Evolutionary conservation across 106 monocot species (phyloP).

Genomic region (Amphibolis antarctica): DNA sequence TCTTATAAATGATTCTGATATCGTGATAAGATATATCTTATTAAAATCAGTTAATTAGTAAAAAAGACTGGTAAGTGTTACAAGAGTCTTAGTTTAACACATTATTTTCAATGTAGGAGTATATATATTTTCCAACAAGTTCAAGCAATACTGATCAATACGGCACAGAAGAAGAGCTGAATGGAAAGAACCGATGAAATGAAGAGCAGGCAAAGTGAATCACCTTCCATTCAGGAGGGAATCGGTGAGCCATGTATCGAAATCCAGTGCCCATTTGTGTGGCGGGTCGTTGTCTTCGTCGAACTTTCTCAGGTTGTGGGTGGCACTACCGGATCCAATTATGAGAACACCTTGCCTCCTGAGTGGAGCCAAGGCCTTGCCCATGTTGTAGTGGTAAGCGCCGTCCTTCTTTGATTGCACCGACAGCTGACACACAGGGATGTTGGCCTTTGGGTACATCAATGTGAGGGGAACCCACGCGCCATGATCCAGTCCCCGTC

Average conservation of each 20-base stretch:
- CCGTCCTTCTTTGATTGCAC: slow-evolving; percentile 39
- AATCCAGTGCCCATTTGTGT: slow-evolving; percentile 46
- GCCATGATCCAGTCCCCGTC: slow-evolving; percentile 74
- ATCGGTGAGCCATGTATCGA: slow-evolving; percentile 58
- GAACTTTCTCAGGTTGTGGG: slow-evolving; percentile 49
- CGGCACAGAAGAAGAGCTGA: no score
- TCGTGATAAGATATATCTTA: no score
- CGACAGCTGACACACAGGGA: slow-evolving; percentile 86
- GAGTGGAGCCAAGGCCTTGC: slow-evolving; percentile 61
- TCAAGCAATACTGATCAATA: no score
- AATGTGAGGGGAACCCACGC: slow-evolving; percentile 83
- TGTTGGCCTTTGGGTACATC: slow-evolving; percentile 76
- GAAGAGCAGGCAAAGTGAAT: no score
- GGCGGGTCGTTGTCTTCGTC: slow-evolving; percentile 7
- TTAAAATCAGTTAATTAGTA: no score
- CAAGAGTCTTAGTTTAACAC: no score
- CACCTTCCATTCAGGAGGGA: slow-evolving; percentile 63
- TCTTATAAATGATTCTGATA: no score
- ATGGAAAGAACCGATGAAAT: no score
- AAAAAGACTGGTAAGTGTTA: no score
- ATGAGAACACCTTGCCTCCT: slow-evolving; percentile 61
- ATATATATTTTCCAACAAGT: no score
- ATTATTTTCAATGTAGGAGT: no score
- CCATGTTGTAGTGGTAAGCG: slow-evolving; percentile 65
- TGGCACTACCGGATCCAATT: slow-evolving; percentile 70